Conservation (phyloP, 1,284 basidiomycete species). For the Peniophora sp. region DNA sequence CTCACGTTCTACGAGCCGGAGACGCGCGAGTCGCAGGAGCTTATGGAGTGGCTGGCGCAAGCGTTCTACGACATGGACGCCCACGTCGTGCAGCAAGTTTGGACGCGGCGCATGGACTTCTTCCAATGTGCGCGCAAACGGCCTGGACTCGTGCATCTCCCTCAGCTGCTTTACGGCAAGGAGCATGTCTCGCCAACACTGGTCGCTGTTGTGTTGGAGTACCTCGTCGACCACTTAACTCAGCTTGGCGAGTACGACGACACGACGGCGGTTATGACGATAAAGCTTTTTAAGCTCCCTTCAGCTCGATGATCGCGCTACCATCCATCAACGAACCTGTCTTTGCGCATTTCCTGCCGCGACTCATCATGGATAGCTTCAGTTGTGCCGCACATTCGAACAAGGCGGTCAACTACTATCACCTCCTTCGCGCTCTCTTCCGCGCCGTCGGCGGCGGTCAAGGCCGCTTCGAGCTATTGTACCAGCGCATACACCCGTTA, state of each 20-base stretch:
- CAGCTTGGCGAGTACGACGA: conserved; percentile 85
- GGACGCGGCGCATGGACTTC: conserved; percentile 85
- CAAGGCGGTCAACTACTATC: conserved; percentile 90
- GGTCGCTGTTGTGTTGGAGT: conserved; percentile 87
- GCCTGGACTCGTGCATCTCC: conserved; percentile 77
- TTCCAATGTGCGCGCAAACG: conserved; percentile 75
- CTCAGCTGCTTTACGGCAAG: conserved; percentile 81
- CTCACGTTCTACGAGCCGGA: conserved; percentile 85
- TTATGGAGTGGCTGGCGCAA: conserved; percentile 79
- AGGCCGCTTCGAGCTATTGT: conserved; percentile 90
- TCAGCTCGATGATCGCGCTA: conserved; percentile 80
- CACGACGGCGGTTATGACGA: conserved; percentile 70
- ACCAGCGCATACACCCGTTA: conserved; percentile 94
- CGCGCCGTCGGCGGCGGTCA: conserved; percentile 93
- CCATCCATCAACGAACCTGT: conserved; percentile 85
- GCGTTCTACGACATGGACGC: conserved; percentile 79
- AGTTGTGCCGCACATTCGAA: conserved; percentile 87
- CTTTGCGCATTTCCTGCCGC: conserved; percentile 86
- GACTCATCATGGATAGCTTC: conserved; percentile 96
- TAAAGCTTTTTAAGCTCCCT: conserved; percentile 96
- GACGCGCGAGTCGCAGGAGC: conserved; percentile 78
- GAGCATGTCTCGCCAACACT: conserved; percentile 84
- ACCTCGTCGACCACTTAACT: conserved; percentile 79
- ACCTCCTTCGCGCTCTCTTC: conserved; percentile 92
- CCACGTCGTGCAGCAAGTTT: conserved; percentile 91